Evolutionary conservation across 176 grass and related monocot species (phyloP).

Genomic region (Elymus sibiricus): DNA sequence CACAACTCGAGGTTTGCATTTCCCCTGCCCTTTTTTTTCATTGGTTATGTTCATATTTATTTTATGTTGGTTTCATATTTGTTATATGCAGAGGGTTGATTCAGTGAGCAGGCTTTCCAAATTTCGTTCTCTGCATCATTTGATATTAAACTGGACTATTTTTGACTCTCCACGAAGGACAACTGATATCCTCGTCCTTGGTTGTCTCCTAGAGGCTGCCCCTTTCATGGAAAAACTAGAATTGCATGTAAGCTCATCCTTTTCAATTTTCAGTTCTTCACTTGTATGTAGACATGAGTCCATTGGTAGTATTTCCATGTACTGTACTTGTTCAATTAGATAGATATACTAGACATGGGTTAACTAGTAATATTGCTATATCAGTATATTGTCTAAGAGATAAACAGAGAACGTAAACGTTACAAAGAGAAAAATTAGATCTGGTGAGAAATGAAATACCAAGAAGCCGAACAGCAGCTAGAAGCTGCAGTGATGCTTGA

Average conservation of each 20-base stretch:
- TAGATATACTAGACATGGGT: background rate
- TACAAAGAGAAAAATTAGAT: background rate
- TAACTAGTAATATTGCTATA: background rate
- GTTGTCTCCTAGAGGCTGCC: background rate
- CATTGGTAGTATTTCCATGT: background rate
- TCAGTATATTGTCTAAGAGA: background rate
- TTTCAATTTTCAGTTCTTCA: background rate
- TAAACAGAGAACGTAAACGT: background rate
- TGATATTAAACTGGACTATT: background rate
- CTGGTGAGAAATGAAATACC: background rate
- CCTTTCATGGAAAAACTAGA: constrained; percentile 6
- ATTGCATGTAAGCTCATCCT: background rate
- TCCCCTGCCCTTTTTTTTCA: background rate
- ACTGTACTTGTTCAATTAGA: background rate
- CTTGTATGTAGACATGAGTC: background rate
- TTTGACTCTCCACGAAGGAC: background rate
- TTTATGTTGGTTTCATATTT: background rate
- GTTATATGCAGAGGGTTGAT: background rate
- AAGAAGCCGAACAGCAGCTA: background rate
- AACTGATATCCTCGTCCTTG: background rate
- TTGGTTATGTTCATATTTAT: background rate
- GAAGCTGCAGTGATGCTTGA: background rate
- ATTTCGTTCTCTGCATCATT: background rate
- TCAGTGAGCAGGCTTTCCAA: background rate
- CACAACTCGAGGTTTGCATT: background rate